These are phyloP conservation scores for Aspergillus tubingensis DNA, from an alignment of 2,329 filamentous ascomycete genomes.

Conservation along the genomic window DNA sequence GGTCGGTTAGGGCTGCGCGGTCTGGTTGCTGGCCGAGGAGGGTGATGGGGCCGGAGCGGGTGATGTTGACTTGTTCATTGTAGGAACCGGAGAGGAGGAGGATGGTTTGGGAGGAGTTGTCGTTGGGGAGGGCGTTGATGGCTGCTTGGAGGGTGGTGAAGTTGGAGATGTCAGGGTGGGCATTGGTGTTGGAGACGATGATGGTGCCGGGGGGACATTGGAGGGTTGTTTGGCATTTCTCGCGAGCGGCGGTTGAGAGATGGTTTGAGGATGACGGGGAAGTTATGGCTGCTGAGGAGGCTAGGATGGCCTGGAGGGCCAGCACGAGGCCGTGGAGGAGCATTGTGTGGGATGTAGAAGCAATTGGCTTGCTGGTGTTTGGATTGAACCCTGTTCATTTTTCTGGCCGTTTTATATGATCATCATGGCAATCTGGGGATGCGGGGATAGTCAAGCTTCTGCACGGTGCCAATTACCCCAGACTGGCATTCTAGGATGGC, in stretches of 20 bases:
- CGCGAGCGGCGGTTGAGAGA: constrained; percentile 17
- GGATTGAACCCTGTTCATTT: background rate
- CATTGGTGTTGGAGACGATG: constrained; percentile 26
- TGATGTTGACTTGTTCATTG: constrained; percentile 66
- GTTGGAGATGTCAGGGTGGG: constrained; percentile 19
- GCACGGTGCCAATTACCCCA: background rate
- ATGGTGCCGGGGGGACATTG: constrained; percentile 33
- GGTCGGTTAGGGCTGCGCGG: constrained; percentile 42
- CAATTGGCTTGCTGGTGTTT: background rate
- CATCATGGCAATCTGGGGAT: background rate
- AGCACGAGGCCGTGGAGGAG: background rate
- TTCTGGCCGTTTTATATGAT: background rate
- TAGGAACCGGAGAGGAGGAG: constrained; percentile 63
- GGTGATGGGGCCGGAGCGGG: constrained; percentile 61
- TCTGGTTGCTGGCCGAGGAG: constrained; percentile 60
- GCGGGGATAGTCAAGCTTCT: constrained; percentile 7
- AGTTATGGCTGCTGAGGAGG: constrained; percentile 10
- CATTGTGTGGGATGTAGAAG: background rate
- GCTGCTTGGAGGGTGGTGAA: constrained; percentile 51
- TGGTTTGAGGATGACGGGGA: background rate
- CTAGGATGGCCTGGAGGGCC: constrained; percentile 8
- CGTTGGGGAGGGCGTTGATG: constrained; percentile 49
- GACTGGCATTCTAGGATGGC: background rate
- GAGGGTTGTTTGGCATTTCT: constrained; percentile 28
- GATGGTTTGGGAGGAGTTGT: constrained; percentile 55